Conservation (phyloP, 1,284 basidiomycete genomes). For the Volvariella surrecta region DNA sequence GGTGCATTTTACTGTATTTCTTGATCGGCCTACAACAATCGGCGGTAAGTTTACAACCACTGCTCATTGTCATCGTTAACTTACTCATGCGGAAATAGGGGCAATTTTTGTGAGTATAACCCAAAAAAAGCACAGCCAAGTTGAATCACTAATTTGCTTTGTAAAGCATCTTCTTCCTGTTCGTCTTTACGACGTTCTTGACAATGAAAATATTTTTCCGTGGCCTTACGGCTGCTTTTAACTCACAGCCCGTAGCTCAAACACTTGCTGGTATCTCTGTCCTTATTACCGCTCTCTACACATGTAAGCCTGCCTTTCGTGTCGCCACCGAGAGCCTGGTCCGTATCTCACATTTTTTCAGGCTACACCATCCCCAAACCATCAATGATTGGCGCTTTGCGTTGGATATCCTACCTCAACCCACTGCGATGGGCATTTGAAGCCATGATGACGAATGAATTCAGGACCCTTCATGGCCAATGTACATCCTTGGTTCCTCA, state of each 20-base stretch:
- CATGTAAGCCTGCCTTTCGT: slow-evolving; percentile 11
- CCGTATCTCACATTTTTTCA: slow-evolving; percentile 16
- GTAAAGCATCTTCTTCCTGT: slow-evolving; percentile 36
- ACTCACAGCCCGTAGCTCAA: slow-evolving; percentile 32
- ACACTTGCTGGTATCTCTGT: slow-evolving; percentile 41
- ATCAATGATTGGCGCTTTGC: slow-evolving; percentile 46
- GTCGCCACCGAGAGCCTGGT: slow-evolving; percentile 13
- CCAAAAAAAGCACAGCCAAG: slow-evolving; percentile 5
- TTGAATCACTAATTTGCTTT: slow-evolving; percentile 4
- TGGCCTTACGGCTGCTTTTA: slow-evolving; percentile 38
- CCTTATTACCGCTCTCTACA: slow-evolving; percentile 38
- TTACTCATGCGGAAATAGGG: slow-evolving; percentile 11
- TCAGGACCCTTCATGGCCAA: too few species aligned
- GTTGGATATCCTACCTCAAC: slow-evolving; percentile 43
- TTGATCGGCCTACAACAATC: slow-evolving; percentile 47
- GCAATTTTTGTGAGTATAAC: slow-evolving; percentile 52
- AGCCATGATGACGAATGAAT: too few species aligned
- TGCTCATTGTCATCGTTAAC: too few species aligned
- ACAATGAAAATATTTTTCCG: slow-evolving; percentile 50
- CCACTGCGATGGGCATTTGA: slow-evolving; percentile 45
- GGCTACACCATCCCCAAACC: slow-evolving; percentile 43
- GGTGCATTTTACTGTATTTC: slow-evolving; percentile 56
- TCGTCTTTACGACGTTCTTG: slow-evolving; percentile 32
- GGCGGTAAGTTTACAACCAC: slow-evolving; percentile 19
- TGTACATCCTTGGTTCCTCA: slow-evolving; percentile 37